A percentile compares a stretch with the other conserved stretches of the same genome.
Evolutionary conservation across 2,329 filamentous ascomycete genomes (phyloP).

Genomic region (Pseudocercospora vitis): DNA sequence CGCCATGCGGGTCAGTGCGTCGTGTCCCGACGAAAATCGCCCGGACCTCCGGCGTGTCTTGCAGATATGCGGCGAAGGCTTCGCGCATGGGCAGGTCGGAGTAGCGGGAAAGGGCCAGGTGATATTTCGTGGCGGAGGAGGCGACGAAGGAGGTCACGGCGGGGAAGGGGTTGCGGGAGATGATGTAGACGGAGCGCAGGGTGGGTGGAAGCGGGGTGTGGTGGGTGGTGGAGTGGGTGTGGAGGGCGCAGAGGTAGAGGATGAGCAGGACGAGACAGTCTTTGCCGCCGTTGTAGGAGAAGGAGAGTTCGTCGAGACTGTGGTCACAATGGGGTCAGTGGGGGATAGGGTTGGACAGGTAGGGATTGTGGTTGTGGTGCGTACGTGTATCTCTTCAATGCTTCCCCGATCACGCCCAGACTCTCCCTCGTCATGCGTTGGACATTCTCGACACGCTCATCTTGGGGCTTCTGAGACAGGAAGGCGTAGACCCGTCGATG

Average conservation of each 20-base stretch:
- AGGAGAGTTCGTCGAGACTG: constrained; percentile 74
- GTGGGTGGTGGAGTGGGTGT: constrained; percentile 34
- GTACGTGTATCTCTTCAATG: constrained; percentile 73
- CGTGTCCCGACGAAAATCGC: constrained; percentile 87
- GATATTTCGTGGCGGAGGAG: constrained; percentile 65
- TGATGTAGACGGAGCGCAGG: constrained; percentile 88
- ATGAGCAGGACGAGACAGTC: constrained; percentile 92
- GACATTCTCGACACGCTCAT: constrained; percentile 60
- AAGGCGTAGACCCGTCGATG: constrained; percentile 65
- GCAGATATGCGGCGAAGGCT: constrained; percentile 75
- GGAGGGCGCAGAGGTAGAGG: constrained; percentile 71
- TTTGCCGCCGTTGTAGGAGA: constrained; percentile 97
- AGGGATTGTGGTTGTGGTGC: background rate
- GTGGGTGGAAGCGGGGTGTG: constrained; percentile 42
- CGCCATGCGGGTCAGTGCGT: constrained; percentile 88
- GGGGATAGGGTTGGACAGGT: background rate
- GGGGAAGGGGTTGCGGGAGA: constrained; percentile 77
- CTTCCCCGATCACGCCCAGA: constrained; percentile 71
- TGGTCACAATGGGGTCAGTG: background rate
- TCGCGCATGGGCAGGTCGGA: constrained; percentile 76
- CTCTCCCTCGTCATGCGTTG: constrained; percentile 74
- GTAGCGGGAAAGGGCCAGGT: constrained; percentile 65
- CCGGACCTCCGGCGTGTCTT: constrained; percentile 62
- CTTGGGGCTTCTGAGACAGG: constrained; percentile 59
- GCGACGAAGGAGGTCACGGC: constrained; percentile 84